Evolutionary conservation across 805 yeast species (phyloP).

Genomic region (Starmerella apis): DNA sequence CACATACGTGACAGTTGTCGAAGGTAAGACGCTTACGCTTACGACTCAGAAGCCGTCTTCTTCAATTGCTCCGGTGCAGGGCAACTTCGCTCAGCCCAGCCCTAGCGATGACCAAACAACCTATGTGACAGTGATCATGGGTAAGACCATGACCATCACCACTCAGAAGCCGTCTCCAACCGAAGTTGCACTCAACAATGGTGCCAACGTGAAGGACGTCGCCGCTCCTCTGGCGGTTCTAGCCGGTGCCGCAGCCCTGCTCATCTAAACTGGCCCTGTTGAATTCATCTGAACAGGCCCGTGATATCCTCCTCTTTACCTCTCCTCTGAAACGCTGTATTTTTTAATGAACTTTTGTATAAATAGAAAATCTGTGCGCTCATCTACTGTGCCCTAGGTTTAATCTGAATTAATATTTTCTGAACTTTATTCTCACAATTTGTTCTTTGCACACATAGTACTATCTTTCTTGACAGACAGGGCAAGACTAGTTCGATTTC

Average conservation of each 20-base stretch:
- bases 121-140: constrained; percentile 1
- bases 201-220: not conserved
- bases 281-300: not conserved
- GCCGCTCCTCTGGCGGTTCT: constrained; percentile 5
- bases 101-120: constrained; percentile 2
- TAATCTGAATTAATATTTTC: no score
- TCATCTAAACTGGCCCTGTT: not conserved
- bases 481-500: no score
- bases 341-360: not conserved
- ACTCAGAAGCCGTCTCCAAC: constrained; percentile 5
- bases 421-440: no score
- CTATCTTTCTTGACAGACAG: no score
- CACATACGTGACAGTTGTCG: constrained; percentile 22
- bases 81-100: not conserved
- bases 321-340: not conserved
- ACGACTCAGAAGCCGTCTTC: constrained; percentile 18
- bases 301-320: not conserved
- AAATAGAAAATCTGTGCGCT: not conserved
- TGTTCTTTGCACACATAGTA: no score
- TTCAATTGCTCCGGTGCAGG: not conserved
- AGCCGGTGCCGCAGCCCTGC: constrained; percentile 3
- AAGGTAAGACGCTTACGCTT: constrained; percentile 24
- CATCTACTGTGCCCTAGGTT: no score
- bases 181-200: not conserved
- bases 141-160: constrained; percentile 4